Conservation (phyloP, 2,329 filamentous ascomycete genomes). For the Paecilomyces dactylethromorphus region DNA sequence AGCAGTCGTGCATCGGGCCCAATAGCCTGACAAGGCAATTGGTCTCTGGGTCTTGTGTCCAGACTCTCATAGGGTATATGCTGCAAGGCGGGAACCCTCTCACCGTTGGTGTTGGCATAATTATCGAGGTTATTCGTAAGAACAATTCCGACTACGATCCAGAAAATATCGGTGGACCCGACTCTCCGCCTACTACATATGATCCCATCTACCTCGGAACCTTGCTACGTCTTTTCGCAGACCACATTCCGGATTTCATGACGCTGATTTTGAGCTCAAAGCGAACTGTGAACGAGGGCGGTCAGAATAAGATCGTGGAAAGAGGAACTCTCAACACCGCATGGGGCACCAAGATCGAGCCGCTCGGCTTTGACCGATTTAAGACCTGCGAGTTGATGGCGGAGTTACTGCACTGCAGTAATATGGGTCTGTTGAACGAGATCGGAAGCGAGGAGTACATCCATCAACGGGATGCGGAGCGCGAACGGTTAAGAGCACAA, state of each 20-base stretch:
- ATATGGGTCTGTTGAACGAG: conserved; percentile 95
- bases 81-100: conserved; percentile 86
- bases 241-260: conserved; percentile 93
- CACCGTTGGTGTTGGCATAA: conserved; percentile 91
- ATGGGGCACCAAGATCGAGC: conserved; percentile 86
- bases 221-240: conserved; percentile 79
- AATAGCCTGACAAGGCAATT: conserved; percentile 94
- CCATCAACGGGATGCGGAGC: conserved; percentile 68
- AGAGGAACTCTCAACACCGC: conserved; percentile 74
- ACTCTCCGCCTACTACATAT: conserved; percentile 70
- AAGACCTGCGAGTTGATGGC: conserved; percentile 99
- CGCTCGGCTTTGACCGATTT: conserved; percentile 93
- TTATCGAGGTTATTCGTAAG: conserved; percentile 98
- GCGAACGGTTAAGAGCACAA: conserved; percentile 70
- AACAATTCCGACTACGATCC: conserved; percentile 99
- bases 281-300: conserved; percentile 50
- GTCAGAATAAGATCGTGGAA: conserved; percentile 55
- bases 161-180: conserved; percentile 75
- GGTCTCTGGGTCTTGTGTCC: conserved; percentile 77
- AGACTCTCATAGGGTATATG: conserved; percentile 86
- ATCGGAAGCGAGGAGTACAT: conserved; percentile 83
- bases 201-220: conserved; percentile 96
- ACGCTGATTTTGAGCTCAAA: conserved; percentile 71
- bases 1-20: conserved; percentile 96
- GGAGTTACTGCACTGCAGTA: conserved; percentile 93